Conservation (phyloP, 192 early-diverging fungal species). For the Backusella parvicylindrica region DNA sequence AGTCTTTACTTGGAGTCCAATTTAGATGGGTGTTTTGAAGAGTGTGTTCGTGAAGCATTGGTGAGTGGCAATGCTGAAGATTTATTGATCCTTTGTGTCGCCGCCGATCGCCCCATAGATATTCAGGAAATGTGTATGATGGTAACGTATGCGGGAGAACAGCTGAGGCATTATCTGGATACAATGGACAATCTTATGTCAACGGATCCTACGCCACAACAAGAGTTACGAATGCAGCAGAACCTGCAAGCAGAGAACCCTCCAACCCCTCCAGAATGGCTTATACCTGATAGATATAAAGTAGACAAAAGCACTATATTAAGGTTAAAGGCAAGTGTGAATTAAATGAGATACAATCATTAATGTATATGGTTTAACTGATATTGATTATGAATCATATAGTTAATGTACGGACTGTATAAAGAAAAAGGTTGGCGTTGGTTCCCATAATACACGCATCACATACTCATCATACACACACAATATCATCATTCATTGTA, state of each 20-base stretch:
- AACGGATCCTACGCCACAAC: constrained; percentile 15
- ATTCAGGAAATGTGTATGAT: constrained; percentile 29
- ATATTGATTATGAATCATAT: background rate
- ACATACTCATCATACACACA: background rate
- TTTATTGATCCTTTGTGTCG: constrained; percentile 23
- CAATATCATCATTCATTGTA: background rate
- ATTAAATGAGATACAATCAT: no score
- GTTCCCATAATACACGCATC: constrained; percentile 7
- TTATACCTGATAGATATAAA: constrained; percentile 32
- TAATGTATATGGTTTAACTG: no score
- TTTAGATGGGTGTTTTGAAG: constrained; percentile 34
- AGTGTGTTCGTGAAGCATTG: constrained; percentile 33
- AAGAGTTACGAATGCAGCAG: background rate
- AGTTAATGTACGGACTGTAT: constrained; percentile 25
- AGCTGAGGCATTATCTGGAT: constrained; percentile 25
- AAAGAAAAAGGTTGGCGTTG: constrained; percentile 29
- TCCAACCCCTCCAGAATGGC: constrained; percentile 30
- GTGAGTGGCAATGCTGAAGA: constrained; percentile 32
- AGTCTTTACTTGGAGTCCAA: constrained; percentile 36
- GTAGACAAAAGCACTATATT: constrained; percentile 22
- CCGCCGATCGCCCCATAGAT: constrained; percentile 24
- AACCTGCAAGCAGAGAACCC: background rate
- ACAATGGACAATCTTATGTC: constrained; percentile 16
- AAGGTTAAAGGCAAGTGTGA: constrained; percentile 29
- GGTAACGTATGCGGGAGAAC: constrained; percentile 32